Conservation (phyloP, 306 rosid species). For the Purshia tridentata region DNA sequence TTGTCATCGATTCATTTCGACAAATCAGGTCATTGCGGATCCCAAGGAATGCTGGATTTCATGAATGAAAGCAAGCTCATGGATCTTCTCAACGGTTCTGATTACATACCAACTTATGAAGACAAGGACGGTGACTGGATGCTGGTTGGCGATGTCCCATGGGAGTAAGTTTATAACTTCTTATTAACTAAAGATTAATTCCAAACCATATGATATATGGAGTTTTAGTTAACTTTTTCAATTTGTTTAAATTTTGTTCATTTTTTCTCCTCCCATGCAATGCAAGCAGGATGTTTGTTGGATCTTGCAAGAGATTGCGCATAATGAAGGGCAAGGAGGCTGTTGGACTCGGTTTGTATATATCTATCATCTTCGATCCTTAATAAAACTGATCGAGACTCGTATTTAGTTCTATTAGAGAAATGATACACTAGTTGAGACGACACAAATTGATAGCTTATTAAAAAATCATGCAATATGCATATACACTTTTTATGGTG, state of each 20-base stretch:
- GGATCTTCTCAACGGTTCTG: slow-evolving; percentile 76
- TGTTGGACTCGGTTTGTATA: slow-evolving; percentile 72
- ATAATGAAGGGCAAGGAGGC: slow-evolving; percentile 98
- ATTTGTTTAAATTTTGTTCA: not conserved
- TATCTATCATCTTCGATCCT: not conserved
- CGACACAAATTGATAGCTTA: no score
- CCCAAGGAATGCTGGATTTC: slow-evolving; percentile 80
- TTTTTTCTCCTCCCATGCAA: not conserved
- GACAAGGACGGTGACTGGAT: slow-evolving; percentile 98
- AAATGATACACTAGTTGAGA: no score
- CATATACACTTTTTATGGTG: no score
- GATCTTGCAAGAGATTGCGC: slow-evolving; percentile 88
- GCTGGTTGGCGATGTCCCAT: slow-evolving; percentile 97
- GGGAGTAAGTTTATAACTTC: slow-evolving; percentile 61
- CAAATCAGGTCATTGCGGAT: slow-evolving; percentile 84
- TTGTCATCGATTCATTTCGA: no score
- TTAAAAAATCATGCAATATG: no score
- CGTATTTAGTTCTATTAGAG: no score
- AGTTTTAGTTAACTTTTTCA: not conserved
- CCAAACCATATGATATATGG: no score
- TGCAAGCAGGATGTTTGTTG: slow-evolving; percentile 79
- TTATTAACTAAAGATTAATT: no score
- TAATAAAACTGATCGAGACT: no score
- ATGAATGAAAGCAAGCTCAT: slow-evolving; percentile 89
- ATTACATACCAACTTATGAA: slow-evolving; percentile 85